Conservation (phyloP, 1,284 basidiomycete genomes). For the Pseudozyma sp. region DNA sequence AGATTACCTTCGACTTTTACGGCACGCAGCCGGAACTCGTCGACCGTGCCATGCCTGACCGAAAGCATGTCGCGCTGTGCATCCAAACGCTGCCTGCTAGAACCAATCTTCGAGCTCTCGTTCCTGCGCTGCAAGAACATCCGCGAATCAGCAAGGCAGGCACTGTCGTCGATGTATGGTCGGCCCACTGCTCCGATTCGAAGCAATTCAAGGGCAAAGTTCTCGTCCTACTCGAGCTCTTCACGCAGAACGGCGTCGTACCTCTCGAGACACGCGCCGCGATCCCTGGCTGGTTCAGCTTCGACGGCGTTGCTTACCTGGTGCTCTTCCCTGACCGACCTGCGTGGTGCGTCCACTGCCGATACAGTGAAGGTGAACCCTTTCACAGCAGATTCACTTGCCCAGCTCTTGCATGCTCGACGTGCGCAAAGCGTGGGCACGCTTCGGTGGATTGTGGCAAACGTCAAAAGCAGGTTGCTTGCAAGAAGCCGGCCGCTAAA, state of each 20-base stretch:
- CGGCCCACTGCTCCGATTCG: slow-evolving; percentile 11
- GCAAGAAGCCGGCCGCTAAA: neutral
- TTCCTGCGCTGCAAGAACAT: neutral
- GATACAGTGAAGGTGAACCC: slow-evolving; percentile 10
- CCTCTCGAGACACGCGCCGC: slow-evolving; percentile 15
- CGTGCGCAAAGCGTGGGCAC: slow-evolving; percentile 23
- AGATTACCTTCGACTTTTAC: slow-evolving; percentile 37
- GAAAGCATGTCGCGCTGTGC: slow-evolving; percentile 23
- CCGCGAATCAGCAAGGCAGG: slow-evolving; percentile 15
- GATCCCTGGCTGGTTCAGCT: slow-evolving; percentile 34
- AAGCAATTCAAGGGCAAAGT: slow-evolving; percentile 24
- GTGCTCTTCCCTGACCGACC: slow-evolving; percentile 31
- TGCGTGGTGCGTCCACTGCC: slow-evolving; percentile 36
- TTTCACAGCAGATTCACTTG: slow-evolving; percentile 37
- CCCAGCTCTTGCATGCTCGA: slow-evolving; percentile 10
- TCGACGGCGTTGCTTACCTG: slow-evolving; percentile 22
- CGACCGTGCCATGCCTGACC: slow-evolving; percentile 17
- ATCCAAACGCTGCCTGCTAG: slow-evolving; percentile 31
- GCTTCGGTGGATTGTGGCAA: slow-evolving; percentile 16
- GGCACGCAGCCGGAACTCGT: slow-evolving; percentile 24
- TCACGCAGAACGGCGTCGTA: slow-evolving; percentile 5
- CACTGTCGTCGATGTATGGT: slow-evolving; percentile 26
- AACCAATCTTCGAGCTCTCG: slow-evolving; percentile 1
- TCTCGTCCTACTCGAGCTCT: slow-evolving; percentile 32
- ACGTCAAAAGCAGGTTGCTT: slow-evolving; percentile 17